Evolutionary conservation across 176 grass and related monocot genomes (phyloP).

Genomic region (Leersia perrieri): DNA sequence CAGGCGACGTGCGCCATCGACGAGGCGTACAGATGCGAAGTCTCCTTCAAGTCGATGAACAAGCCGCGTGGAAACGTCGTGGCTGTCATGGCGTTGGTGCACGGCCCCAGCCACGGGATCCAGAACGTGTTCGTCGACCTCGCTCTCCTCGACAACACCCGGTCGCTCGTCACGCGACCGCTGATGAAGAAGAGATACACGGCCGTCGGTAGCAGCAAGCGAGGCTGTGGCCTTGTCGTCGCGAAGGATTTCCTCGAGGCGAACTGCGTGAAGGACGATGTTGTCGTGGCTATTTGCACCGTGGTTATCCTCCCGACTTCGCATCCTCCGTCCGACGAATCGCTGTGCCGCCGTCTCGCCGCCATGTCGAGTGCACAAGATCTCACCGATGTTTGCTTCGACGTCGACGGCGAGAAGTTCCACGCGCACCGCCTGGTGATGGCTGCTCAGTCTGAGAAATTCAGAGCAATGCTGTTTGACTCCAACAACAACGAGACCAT

Average conservation of each 20-base stretch:
- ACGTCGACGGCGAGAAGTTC: not conserved
- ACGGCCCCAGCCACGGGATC: too few relatives aligned
- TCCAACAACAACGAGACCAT: not conserved
- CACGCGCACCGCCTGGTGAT: constrained; percentile 23
- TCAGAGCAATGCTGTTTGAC: not conserved
- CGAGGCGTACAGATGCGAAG: too few relatives aligned
- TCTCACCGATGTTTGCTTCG: not conserved
- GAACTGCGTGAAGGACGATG: too few relatives aligned
- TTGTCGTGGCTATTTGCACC: too few relatives aligned
- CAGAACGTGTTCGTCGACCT: not conserved
- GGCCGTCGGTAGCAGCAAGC: too few relatives aligned
- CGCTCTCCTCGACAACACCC: not conserved
- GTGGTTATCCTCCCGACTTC: too few relatives aligned
- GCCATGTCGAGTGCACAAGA: not conserved
- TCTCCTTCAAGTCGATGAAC: too few relatives aligned
- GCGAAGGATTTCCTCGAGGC: too few relatives aligned
- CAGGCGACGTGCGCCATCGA: too few relatives aligned
- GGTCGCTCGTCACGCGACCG: not conserved
- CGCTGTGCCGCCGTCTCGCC: not conserved
- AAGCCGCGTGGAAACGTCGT: too few relatives aligned
- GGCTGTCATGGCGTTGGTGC: too few relatives aligned
- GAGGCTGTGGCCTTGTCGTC: not conserved
- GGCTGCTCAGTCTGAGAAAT: not conserved
- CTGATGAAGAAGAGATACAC: not conserved
- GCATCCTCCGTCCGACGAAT: not conserved